These are phyloP conservation scores for Dacryopinax spathularia DNA, from an alignment of 768 basidiomycete species.

Conservation along the genomic window DNA sequence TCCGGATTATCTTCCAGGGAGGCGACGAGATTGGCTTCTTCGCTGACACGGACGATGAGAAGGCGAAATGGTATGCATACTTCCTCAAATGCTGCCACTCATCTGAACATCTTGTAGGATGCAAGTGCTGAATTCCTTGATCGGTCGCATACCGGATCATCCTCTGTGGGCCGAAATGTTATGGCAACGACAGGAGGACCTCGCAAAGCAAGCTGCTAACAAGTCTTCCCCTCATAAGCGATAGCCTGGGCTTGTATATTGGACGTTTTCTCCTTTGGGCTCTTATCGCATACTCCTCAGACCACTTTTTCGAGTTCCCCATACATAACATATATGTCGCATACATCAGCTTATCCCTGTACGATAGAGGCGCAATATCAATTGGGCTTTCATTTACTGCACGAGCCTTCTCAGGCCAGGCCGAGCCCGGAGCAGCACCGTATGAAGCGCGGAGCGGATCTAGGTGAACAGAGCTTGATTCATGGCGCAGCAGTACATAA, in stretches of 20 bases:
- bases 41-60: slow-evolving; percentile 81
- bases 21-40: slow-evolving; percentile 77
- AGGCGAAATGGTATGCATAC: slow-evolving; percentile 60
- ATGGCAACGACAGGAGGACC: slow-evolving; percentile 62
- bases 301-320: not conserved
- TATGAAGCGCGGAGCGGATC: not conserved
- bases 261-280: not conserved
- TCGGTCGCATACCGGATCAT: slow-evolving; percentile 82
- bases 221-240: not conserved
- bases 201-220: not conserved
- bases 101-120: slow-evolving; percentile 39
- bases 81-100: not conserved
- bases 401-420: not conserved
- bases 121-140: slow-evolving; percentile 64
- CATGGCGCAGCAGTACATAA: not conserved
- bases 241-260: not conserved
- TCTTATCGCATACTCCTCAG: not conserved
- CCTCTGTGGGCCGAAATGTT: slow-evolving; percentile 86
- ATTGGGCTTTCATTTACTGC: not conserved
- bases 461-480: no score
- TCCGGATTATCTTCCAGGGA: slow-evolving; percentile 65
- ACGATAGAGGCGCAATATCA: slow-evolving; percentile 1
- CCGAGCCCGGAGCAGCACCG: not conserved
- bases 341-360: not conserved
- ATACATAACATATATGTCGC: not conserved